phyloP scores from a whole-genome alignment of 176 grass and related monocot species.

The Neostapfia colusana region DNA sequence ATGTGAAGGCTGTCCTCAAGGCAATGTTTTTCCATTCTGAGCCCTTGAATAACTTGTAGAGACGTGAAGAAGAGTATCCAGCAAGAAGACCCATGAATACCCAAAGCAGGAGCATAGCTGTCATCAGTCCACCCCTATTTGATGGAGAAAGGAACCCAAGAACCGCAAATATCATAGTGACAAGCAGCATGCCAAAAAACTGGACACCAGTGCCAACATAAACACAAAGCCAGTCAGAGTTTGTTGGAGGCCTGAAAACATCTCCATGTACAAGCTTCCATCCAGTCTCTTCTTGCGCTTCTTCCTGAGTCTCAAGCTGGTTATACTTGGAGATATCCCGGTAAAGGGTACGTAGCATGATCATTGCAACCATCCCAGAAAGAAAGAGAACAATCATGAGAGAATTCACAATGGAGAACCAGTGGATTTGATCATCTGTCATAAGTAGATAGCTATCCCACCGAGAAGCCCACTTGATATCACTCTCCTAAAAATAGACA shows the following conservation, averaged over 20 bases:
- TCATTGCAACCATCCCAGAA: constrained; percentile 96
- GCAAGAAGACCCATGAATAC: constrained; percentile 88
- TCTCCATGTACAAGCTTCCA: constrained; percentile 94
- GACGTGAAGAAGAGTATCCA: constrained; percentile 75
- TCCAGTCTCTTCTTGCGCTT: constrained; percentile 92
- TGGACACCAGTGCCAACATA: constrained; percentile 89
- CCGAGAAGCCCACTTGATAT: constrained; percentile 93
- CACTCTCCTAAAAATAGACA: constrained; percentile 68
- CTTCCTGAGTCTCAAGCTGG: constrained; percentile 86
- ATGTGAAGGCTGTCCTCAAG: constrained; percentile 77
- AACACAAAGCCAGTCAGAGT: constrained; percentile 82
- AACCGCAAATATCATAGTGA: constrained; percentile 90
- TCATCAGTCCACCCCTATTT: constrained; percentile 86
- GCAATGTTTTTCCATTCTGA: constrained; percentile 83
- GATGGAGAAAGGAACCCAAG: constrained; percentile 95
- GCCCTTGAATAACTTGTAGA: constrained; percentile 84
- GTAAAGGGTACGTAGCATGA: constrained; percentile 93
- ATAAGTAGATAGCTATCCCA: constrained; percentile 91
- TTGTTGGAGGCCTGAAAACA: constrained; percentile 67
- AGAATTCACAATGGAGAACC: constrained; percentile 96
- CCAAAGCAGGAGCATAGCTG: constrained; percentile 91
- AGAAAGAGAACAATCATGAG: constrained; percentile 96
- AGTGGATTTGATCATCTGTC: constrained; percentile 93
- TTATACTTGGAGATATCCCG: constrained; percentile 94
- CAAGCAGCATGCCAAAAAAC: constrained; percentile 88